Evolutionary conservation across 1,284 basidiomycete species (phyloP).

Genomic region (Sporisorium reilianum): DNA sequence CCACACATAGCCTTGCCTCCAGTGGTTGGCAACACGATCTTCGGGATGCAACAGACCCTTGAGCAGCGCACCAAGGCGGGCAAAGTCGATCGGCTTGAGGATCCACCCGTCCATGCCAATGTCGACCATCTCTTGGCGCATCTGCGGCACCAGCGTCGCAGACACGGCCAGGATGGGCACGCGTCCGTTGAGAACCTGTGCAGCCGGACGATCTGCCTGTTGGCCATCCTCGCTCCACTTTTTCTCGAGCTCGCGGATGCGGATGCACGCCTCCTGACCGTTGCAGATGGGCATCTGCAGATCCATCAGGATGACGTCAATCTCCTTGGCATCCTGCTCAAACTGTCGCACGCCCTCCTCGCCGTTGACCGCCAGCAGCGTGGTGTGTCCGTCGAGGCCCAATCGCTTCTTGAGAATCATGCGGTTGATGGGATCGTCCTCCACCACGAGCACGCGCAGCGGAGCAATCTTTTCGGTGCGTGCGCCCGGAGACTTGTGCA

Average conservation of each 20-base stretch:
- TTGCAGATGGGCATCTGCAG: constrained; percentile 88
- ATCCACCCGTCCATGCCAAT: constrained; percentile 86
- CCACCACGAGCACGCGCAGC: constrained; percentile 62
- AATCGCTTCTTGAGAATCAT: constrained; percentile 80
- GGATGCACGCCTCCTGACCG: constrained; percentile 79
- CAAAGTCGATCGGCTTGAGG: constrained; percentile 86
- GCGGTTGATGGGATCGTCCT: constrained; percentile 80
- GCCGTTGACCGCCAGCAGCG: constrained; percentile 80
- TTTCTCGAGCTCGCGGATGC: constrained; percentile 71
- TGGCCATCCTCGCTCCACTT: constrained; percentile 25
- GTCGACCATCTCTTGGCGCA: constrained; percentile 75
- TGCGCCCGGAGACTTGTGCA: constrained; percentile 27
- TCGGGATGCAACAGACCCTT: constrained; percentile 53
- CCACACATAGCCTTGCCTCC: constrained; percentile 59
- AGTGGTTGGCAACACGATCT: constrained; percentile 51
- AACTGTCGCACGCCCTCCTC: constrained; percentile 80
- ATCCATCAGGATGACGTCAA: constrained; percentile 85
- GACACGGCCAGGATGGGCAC: constrained; percentile 87
- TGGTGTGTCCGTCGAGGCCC: constrained; percentile 77
- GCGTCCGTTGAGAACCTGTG: constrained; percentile 75
- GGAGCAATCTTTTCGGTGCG: constrained; percentile 40
- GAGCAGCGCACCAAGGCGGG: constrained; percentile 53
- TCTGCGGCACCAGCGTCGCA: constrained; percentile 78
- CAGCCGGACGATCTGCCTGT: constrained; percentile 52
- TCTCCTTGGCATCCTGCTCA: constrained; percentile 74